Percentiles rank a stretch among this genome's conserved stretches.
Conservation (phyloP, 768 basidiomycete species). For the Dacryopinax primogenitus region DNA sequence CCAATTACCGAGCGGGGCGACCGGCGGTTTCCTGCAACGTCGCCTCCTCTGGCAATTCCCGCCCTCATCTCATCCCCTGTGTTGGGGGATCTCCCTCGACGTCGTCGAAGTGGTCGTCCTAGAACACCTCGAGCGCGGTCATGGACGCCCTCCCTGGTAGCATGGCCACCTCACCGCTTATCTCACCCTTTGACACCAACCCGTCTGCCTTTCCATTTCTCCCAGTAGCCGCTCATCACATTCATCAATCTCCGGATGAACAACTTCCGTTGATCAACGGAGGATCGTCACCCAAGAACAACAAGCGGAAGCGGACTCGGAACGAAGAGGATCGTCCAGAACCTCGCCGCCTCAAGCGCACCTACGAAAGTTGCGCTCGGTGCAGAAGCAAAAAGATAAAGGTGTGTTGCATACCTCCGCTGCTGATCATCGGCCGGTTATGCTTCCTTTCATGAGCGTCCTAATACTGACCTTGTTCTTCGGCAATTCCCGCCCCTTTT, state of each 20-base stretch:
- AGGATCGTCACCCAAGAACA: background rate
- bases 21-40: background rate
- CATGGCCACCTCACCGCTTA: background rate
- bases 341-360: conserved; percentile 68
- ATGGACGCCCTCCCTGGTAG: background rate
- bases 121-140: background rate
- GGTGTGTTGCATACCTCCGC: conserved; percentile 33
- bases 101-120: background rate
- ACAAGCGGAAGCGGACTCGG: conserved; percentile 6
- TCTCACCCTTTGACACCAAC: conserved; percentile 2
- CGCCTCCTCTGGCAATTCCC: background rate
- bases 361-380: conserved; percentile 83
- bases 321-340: conserved; percentile 27
- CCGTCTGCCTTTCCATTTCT: background rate
- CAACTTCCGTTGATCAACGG: conserved; percentile 1
- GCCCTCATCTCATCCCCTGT: background rate
- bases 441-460: conserved; percentile 39
- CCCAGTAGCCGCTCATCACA: background rate
- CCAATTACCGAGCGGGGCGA: conserved; percentile 5
- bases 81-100: background rate
- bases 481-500: conserved; percentile 16
- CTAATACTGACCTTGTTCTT: background rate
- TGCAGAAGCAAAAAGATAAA: conserved; percentile 96
- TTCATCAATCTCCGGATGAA: background rate
- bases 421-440: conserved; percentile 52